Base-by-base conservation (phyloP, 768 basidiomycete species). In the Paxillus involutus region DNA sequence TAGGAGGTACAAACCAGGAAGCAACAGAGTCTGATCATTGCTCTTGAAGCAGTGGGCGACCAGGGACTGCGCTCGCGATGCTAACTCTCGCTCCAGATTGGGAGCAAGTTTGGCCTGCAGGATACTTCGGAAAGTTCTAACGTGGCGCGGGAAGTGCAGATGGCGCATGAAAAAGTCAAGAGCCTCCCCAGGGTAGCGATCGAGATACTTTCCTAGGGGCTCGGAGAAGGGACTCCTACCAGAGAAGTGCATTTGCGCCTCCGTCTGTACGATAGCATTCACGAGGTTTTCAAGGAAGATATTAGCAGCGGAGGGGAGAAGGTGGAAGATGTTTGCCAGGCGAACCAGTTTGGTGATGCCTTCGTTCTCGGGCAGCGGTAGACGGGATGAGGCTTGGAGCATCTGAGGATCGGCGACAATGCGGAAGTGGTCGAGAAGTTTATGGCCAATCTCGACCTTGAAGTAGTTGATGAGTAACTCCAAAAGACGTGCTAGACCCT, bases 391-490 rank as follows among this genome's bases (percentile, higher is more conserved):
- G 44, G 83, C 84, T 53, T 82, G 80, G 26, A 98, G 79, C 76
- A 91, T 86, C 59, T 87, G 86, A 13, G 92, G 88, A 63, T 96
- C 94, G 24, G 96, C 91, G 19, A 99, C 88, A 36, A 89, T 85
- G 41, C 88, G 86, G 74, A 96, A 98, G 68, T 99, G 97, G 63
- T 98, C 97, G 19, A 99, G 78, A 7, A 99, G 83, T 72, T 99
- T 99, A 70, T 91, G 84, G 0, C 97, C 97, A 55, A 99, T 98
- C 75, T 99, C 97, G 16, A 99, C 96, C 70, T 98, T 98, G 85
- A 99, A 99, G 73, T 99, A 98, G 69, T 98, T 98, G 37, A 94
- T 97, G 51, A 99, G 74, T 7, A 99, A 81, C 69, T 97, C 94
- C 46, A 99, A 77, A 46, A 99, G 80, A 12, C 96, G 86, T 12